phyloP scores from a whole-genome alignment of 164 flowering plant genomes.

The Protea cynaroides region DNA sequence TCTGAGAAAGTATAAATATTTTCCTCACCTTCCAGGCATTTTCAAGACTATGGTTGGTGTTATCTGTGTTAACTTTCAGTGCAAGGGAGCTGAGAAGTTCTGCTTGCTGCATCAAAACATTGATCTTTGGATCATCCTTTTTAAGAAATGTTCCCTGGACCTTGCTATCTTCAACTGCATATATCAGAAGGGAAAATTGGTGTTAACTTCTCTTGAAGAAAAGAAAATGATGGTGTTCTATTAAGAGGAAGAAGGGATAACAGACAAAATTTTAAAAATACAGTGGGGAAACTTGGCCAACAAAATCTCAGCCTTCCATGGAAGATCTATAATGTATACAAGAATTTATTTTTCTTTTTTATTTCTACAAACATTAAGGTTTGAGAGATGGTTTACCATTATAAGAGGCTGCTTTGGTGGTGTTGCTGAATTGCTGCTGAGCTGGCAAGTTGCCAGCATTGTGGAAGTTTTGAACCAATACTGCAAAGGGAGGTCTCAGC shows the following conservation, averaged over 20 bases:
- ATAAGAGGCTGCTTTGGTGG: constrained; percentile 19
- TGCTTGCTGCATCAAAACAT: constrained; percentile 82
- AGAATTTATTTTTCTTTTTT: background rate
- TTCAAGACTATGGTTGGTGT: constrained; percentile 76
- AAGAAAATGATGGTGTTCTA: background rate
- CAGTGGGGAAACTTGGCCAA: background rate
- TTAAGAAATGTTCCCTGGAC: constrained; percentile 62
- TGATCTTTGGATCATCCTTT: constrained; percentile 83
- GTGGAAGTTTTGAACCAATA: constrained; percentile 43
- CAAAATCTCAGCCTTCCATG: background rate
- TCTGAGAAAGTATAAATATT: background rate
- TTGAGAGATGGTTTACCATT: constrained; percentile 40
- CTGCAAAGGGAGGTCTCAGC: constrained; percentile 60
- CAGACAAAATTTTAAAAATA: background rate
- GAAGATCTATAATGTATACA: background rate
- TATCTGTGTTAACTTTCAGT: constrained; percentile 63
- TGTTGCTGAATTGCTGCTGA: constrained; percentile 22
- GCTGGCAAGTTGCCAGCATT: constrained; percentile 20
- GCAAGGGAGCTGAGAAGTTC: constrained; percentile 92
- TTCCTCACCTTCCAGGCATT: constrained; percentile 89
- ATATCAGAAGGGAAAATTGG: constrained; percentile 1
- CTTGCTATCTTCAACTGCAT: constrained; percentile 36
- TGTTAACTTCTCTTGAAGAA: background rate
- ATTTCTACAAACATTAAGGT: background rate
- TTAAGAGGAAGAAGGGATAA: background rate